phyloP scores from a whole-genome alignment of 2,329 filamentous ascomycete species.

The Xylariaceae sp. region DNA sequence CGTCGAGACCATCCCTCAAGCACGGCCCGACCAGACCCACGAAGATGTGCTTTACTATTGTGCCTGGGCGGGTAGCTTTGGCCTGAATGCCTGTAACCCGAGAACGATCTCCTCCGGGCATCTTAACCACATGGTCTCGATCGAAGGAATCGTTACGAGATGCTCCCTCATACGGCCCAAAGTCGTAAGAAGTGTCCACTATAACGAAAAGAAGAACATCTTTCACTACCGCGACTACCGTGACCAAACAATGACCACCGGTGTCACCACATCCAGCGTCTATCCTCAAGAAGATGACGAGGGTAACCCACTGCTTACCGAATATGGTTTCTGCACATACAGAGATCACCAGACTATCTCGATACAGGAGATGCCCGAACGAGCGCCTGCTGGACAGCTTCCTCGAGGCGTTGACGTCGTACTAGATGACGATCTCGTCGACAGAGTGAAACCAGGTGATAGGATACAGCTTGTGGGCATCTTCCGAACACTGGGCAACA shows the following conservation, averaged over 20 bases:
- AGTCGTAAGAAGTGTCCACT: constrained; percentile 97
- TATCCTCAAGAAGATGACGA: constrained; percentile 93
- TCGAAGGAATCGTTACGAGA: constrained; percentile 96
- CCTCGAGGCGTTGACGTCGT: constrained; percentile 95
- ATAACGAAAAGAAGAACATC: constrained; percentile 77
- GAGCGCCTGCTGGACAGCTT: constrained; percentile 89
- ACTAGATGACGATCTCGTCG: constrained; percentile 92
- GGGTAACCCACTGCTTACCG: constrained; percentile 85
- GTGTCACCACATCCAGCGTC: constrained; percentile 80
- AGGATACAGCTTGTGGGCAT: constrained; percentile 95
- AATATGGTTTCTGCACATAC: constrained; percentile 94
- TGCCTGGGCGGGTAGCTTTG: constrained; percentile 94
- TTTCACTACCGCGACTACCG: constrained; percentile 89
- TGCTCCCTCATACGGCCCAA: constrained; percentile 94
- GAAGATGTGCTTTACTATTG: constrained; percentile 89
- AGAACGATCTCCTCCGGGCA: constrained; percentile 83
- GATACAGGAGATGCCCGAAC: constrained; percentile 98
- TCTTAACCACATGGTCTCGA: constrained; percentile 92
- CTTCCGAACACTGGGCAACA: constrained; percentile 88
- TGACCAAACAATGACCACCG: constrained; percentile 96
- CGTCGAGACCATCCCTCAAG: constrained; percentile 70
- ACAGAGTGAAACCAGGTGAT: constrained; percentile 91
- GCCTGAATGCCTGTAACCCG: constrained; percentile 90
- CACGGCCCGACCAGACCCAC: constrained; percentile 67
- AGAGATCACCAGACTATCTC: constrained; percentile 96